Percentiles rank a stretch among this genome's conserved stretches.
These are phyloP conservation scores for Galeopsis tetrahit DNA, from an alignment of 257 asterid species.

Conservation along the genomic window DNA sequence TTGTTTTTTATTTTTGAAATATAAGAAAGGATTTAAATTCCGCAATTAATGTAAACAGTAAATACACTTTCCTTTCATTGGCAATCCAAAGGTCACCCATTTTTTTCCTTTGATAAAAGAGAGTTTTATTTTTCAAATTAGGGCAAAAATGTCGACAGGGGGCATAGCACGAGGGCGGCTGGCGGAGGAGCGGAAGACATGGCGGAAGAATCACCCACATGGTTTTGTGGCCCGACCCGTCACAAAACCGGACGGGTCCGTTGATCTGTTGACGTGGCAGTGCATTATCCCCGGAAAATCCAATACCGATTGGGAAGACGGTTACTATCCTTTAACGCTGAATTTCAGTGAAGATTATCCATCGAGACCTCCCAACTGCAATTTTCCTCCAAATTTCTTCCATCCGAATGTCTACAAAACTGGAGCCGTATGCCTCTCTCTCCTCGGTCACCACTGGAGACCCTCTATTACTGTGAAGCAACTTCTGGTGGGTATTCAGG, in stretches of 20 bases:
- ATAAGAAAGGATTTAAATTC: too few species aligned
- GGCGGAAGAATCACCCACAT: not conserved
- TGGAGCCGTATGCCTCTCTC: constrained; percentile 76
- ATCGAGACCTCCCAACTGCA: constrained; percentile 76
- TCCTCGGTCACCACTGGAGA: constrained; percentile 66
- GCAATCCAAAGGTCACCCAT: too few species aligned
- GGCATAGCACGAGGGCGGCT: not conserved
- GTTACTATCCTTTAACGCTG: constrained; percentile 71
- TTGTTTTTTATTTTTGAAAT: too few species aligned
- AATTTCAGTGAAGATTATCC: constrained; percentile 71
- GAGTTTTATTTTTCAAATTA: too few species aligned
- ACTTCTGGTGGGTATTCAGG: constrained; percentile 48
- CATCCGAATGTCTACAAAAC: constrained; percentile 78
- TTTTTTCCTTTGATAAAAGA: too few species aligned
- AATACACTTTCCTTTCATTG: too few species aligned
- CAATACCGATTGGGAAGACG: constrained; percentile 79
- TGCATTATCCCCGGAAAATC: not conserved
- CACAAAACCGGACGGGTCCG: not conserved
- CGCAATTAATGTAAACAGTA: too few species aligned
- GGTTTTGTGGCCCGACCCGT: not conserved
- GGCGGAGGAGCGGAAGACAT: not conserved
- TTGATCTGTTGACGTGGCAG: not conserved
- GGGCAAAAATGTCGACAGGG: not conserved
- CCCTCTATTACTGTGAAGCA: constrained; percentile 58
- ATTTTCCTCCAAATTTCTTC: constrained; percentile 70